A percentile compares a stretch with the other conserved stretches of the same genome.
Conservation (phyloP, 345 rosid genomes). For the Salix arbutifolia region DNA sequence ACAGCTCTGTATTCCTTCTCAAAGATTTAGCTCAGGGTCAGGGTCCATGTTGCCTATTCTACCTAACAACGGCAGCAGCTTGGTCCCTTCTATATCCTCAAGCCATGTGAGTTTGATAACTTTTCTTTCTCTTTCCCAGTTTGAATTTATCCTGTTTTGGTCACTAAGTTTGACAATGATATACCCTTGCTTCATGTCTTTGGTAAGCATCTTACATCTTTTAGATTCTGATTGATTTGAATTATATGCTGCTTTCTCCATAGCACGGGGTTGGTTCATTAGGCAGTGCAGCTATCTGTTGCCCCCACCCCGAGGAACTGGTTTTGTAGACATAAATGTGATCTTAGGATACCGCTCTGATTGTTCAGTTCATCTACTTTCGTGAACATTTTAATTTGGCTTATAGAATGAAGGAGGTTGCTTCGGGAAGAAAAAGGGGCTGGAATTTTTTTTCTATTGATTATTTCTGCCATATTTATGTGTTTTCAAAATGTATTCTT, state of each 20-base stretch:
- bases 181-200: conserved; percentile 4
- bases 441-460: not conserved
- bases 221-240: conserved; percentile 1
- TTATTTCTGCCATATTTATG: not conserved
- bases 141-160: not conserved
- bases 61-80: conserved; percentile 17
- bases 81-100: conserved; percentile 37
- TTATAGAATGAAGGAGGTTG: not conserved
- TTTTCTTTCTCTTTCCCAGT: not conserved
- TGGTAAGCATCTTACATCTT: not conserved
- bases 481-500: too few relatives aligned
- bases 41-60: conserved; percentile 35
- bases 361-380: not conserved
- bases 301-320: not conserved
- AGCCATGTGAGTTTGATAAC: conserved; percentile 36
- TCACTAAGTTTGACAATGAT: not conserved
- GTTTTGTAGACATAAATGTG: not conserved
- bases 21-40: conserved; percentile 34
- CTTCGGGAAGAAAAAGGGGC: not conserved
- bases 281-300: not conserved
- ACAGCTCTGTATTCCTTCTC: conserved; percentile 58
- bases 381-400: not conserved
- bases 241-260: not conserved
- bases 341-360: not conserved
- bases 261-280: not conserved